Conservation (phyloP, 345 rosid species). For the Carallia pectinifolia region DNA sequence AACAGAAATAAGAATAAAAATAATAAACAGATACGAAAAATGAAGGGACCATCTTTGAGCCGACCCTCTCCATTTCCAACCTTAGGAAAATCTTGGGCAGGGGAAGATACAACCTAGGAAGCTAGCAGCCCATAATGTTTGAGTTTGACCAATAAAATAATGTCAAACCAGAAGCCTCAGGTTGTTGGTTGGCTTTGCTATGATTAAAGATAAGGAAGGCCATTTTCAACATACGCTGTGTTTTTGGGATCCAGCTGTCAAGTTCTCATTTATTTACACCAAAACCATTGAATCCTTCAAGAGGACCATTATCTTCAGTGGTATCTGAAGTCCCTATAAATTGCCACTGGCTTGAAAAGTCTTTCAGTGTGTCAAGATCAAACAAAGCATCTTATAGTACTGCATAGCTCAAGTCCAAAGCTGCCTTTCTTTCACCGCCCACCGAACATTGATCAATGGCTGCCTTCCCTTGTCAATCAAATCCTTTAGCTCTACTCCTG, state of each 20-base stretch:
- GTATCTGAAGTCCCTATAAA: not conserved
- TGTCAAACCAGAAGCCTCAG: not conserved
- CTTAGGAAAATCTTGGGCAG: not conserved
- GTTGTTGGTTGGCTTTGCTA: not conserved
- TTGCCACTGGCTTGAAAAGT: not conserved
- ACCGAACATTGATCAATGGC: too few species aligned
- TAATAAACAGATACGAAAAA: too few species aligned
- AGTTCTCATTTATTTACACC: constrained; percentile 3
- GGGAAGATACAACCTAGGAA: not conserved
- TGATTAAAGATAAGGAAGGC: constrained; percentile 3
- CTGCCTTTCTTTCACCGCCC: too few species aligned
- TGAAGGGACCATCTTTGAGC: too few species aligned
- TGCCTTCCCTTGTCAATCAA: too few species aligned
- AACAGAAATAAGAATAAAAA: too few species aligned
- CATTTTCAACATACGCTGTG: constrained; percentile 9
- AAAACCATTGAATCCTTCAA: not conserved
- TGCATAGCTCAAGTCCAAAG: not conserved
- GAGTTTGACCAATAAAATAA: not conserved
- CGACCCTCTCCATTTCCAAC: too few species aligned
- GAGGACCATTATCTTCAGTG: not conserved
- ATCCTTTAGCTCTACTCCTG: not conserved
- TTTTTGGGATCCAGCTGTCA: constrained; percentile 23
- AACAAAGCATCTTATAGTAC: not conserved
- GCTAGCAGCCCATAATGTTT: not conserved
- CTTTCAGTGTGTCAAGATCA: too few species aligned